Evolutionary conservation across 495 filamentous ascomycete species (phyloP).

Genomic region (Niebla homalea): DNA sequence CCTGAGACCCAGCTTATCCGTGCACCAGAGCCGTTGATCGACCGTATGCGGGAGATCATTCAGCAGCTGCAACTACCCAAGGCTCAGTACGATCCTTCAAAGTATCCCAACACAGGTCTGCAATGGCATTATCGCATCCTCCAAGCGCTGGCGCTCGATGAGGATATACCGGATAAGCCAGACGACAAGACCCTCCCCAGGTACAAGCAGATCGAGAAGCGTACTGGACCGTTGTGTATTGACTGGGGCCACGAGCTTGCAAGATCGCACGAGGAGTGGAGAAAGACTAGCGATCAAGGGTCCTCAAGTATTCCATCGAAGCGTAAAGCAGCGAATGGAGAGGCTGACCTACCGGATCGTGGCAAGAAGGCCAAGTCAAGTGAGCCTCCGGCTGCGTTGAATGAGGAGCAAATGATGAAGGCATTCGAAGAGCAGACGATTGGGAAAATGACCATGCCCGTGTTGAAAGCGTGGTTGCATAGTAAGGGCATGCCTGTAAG

Average conservation of each 20-base stretch:
- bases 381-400: slow-evolving; percentile 21
- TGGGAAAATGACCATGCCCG: slow-evolving; percentile 53
- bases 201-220: slow-evolving; percentile 73
- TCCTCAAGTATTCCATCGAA: slow-evolving; percentile 31
- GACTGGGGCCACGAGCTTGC: slow-evolving; percentile 64
- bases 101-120: slow-evolving; percentile 86
- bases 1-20: slow-evolving; percentile 43
- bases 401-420: slow-evolving; percentile 46
- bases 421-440: slow-evolving; percentile 46
- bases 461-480: slow-evolving; percentile 54
- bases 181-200: slow-evolving; percentile 81
- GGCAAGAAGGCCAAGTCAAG: slow-evolving; percentile 36
- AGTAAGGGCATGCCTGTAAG: slow-evolving; percentile 44
- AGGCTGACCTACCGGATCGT: slow-evolving; percentile 14
- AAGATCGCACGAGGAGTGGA: slow-evolving; percentile 31
- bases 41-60: slow-evolving; percentile 67
- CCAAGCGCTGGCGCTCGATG: slow-evolving; percentile 82
- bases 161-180: slow-evolving; percentile 68
- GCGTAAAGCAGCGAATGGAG: slow-evolving; percentile 27
- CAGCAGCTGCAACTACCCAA: slow-evolving; percentile 85
- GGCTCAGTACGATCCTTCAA: slow-evolving; percentile 64
- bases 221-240: slow-evolving; percentile 62
- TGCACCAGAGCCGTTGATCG: slow-evolving; percentile 57
- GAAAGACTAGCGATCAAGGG: slow-evolving; percentile 23
- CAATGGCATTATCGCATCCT: slow-evolving; percentile 98